Evolutionary conservation across 176 grass and related monocot species (phyloP), one percentile per base, ranked within the genome.

Genomic region (Lolium perenne): DNA sequence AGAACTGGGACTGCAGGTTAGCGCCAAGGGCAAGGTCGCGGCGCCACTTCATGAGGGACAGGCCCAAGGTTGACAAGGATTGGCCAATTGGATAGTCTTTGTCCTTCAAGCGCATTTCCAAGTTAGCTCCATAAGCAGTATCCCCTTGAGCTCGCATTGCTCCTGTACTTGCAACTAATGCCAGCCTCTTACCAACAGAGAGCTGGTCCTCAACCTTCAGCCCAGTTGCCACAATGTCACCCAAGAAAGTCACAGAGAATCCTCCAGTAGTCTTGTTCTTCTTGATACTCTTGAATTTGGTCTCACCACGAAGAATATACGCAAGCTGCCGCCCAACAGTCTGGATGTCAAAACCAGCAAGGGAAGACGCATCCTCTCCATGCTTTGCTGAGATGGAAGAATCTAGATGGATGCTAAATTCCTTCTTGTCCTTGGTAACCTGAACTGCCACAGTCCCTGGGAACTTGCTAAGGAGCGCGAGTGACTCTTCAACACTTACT

Each of bases 341-440:
- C 76, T 99, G 94, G 83, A 99, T 90, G 65, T 97, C 94, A 60
- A 99, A 99, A 70, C 94, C 90, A 66, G 89, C 87, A 79, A 99
- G 97, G 1, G 92, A 93, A 7, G 97, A 99, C 7, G 87, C 94
- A 67, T 88, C 91, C 63, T 94, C 92, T 63, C 97, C 94, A 85
- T 97, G 97, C 80, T 99, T 97, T 88, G 92, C 83, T 47, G 94
- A 89, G 40, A 99, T 80, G 15, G 97, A 95, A 12, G 97, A 99
- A 71, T 96, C 97, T 76, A 99, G 57, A 86, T 97, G 94, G 77
- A 99, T 97, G 85, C 82, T 94, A 40, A 99, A 99, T 90, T 97
- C 94, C 82, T 97, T 99, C 25, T 99, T 99, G 85, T 96, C 92
- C 85, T 99, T 99, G 48, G 97, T 99, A 74, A 99, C 82, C 71